These are phyloP conservation scores for Arabis alpina DNA, from an alignment of 345 rosid species.

Conservation along the genomic window DNA sequence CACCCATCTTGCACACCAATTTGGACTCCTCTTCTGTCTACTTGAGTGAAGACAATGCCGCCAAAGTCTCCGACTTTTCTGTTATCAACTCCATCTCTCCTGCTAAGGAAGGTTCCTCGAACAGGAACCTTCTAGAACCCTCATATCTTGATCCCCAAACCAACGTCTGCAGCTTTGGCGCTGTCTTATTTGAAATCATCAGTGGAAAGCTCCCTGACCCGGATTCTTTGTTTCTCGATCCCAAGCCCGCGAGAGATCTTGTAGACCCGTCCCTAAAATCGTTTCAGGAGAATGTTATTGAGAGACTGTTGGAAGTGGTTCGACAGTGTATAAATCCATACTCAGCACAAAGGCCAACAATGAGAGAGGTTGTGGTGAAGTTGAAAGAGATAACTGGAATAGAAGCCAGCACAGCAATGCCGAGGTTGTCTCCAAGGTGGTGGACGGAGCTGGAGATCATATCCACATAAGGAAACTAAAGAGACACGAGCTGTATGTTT, in stretches of 20 bases:
- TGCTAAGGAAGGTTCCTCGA: slow-evolving; percentile 49
- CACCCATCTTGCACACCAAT: slow-evolving; percentile 62
- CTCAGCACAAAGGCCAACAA: slow-evolving; percentile 59
- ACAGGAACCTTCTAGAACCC: slow-evolving; percentile 52
- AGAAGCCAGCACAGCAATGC: slow-evolving; percentile 73
- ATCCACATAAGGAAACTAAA: slow-evolving; percentile 58
- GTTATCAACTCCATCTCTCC: slow-evolving; percentile 56
- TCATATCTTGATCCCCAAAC: slow-evolving; percentile 48
- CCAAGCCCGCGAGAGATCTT: slow-evolving; percentile 52
- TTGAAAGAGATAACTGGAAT: slow-evolving; percentile 72
- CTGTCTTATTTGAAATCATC: slow-evolving; percentile 72
- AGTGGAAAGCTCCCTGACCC: slow-evolving; percentile 70
- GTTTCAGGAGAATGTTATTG: slow-evolving; percentile 58
- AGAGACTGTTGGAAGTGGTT: slow-evolving; percentile 62
- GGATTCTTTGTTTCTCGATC: slow-evolving; percentile 47
- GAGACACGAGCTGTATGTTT: slow-evolving; percentile 16
- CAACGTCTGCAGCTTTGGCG: slow-evolving; percentile 72
- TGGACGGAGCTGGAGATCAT: slow-evolving; percentile 96
- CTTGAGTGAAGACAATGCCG: slow-evolving; percentile 93
- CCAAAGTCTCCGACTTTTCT: slow-evolving; percentile 81
- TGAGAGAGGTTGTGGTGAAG: slow-evolving; percentile 60
- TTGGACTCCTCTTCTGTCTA: slow-evolving; percentile 72
- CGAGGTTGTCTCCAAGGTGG: slow-evolving; percentile 86
- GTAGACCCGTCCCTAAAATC: slow-evolving; percentile 73
- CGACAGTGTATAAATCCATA: slow-evolving; percentile 66